Conservation (phyloP, 2,329 filamentous ascomycete species). For the Claviceps cyperi region DNA sequence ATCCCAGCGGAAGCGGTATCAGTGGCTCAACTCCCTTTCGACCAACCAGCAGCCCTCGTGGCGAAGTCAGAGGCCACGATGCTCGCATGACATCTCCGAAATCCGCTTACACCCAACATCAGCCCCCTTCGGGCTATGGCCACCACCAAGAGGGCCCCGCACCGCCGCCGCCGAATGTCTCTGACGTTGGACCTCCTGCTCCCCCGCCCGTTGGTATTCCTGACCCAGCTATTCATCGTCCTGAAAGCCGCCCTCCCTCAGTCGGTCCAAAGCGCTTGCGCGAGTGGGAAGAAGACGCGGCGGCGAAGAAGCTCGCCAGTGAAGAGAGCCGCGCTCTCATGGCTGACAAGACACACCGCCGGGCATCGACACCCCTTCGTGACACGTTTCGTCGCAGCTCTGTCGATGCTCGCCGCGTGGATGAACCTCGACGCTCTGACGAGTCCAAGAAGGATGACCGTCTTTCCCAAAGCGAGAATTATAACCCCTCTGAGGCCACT, state of each 20-base stretch:
- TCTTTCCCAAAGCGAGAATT: conserved; percentile 60
- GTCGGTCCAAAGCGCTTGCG: conserved; percentile 70
- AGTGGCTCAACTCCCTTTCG: conserved; percentile 57
- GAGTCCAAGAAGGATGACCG: conserved; percentile 44
- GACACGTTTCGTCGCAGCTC: conserved; percentile 64
- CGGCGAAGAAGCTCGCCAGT: conserved; percentile 71
- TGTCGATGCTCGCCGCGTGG: conserved; percentile 52
- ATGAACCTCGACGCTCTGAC: conserved; percentile 47
- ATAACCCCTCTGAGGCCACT: conserved; percentile 85
- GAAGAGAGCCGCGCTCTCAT: conserved; percentile 79
- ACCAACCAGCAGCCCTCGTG: conserved; percentile 58
- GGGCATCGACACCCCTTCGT: conserved; percentile 58
- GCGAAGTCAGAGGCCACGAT: conserved; percentile 71
- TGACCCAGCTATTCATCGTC: conserved; percentile 48
- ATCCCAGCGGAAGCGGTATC: conserved; percentile 21
- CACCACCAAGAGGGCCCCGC: conserved; percentile 48
- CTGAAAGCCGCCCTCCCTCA: conserved; percentile 62
- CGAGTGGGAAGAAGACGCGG: conserved; percentile 80
- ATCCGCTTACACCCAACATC: conserved; percentile 68
- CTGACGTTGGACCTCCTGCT: conserved; percentile 34
- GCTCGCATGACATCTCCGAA: conserved; percentile 85
- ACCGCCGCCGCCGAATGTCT: conserved; percentile 39
- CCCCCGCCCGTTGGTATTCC: conserved; percentile 34
- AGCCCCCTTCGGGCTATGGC: conserved; percentile 37
- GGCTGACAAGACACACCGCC: conserved; percentile 69